Percentiles rank a stretch among this genome's conserved stretches.
phyloP scores from a whole-genome alignment of 2,329 filamentous ascomycete species.

The Anthostomella pinea region DNA sequence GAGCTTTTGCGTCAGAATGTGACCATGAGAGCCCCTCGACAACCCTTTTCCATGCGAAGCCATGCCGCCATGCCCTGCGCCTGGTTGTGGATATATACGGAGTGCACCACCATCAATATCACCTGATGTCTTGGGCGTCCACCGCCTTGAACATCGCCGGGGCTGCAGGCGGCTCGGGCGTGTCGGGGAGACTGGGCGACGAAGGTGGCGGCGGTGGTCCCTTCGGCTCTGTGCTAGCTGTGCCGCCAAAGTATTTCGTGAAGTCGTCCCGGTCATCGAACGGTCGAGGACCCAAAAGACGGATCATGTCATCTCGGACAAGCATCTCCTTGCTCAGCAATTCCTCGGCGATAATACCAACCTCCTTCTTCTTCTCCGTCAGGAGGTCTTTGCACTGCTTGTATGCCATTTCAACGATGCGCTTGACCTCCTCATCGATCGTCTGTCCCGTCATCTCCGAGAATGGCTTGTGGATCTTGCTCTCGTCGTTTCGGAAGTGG shows the following conservation, averaged over 20 bases:
- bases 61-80: constrained; percentile 1
- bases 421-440: constrained; percentile 87
- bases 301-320: constrained; percentile 85
- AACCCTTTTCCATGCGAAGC: not conserved
- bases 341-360: constrained; percentile 90
- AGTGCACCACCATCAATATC: constrained; percentile 4
- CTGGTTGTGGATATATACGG: constrained; percentile 8
- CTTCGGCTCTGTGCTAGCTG: constrained; percentile 41
- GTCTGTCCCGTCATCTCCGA: constrained; percentile 88
- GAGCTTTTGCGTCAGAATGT: constrained; percentile 21
- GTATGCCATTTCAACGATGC: constrained; percentile 91
- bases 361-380: constrained; percentile 79
- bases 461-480: constrained; percentile 89
- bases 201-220: constrained; percentile 55
- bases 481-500: constrained; percentile 81
- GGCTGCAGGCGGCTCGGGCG: constrained; percentile 27
- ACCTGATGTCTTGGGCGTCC: constrained; percentile 23
- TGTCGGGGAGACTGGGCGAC: constrained; percentile 41
- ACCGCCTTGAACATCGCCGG: constrained; percentile 27
- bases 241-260: constrained; percentile 82
- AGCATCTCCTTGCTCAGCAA: constrained; percentile 89
- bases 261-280: constrained; percentile 88
- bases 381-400: constrained; percentile 83
- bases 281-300: constrained; percentile 78
- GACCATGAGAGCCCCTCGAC: not conserved